Base-by-base conservation (phyloP, 2,329 filamentous ascomycete genomes). In the Penicillium sp. region DNA sequence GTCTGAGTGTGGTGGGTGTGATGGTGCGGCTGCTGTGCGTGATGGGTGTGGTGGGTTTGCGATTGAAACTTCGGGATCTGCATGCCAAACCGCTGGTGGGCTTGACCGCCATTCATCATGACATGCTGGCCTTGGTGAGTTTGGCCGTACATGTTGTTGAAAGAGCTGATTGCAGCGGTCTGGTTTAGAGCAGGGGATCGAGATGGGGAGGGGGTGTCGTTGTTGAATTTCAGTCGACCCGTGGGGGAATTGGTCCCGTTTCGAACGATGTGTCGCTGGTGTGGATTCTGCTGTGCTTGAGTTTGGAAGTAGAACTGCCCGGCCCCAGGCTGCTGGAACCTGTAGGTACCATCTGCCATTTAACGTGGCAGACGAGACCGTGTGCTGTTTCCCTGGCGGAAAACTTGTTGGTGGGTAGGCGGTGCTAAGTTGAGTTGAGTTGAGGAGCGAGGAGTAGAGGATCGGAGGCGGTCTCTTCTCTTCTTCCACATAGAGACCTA, bases 301-400 rank as follows among this genome's bases (percentile, higher is more conserved):
- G 70, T 64, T 66, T 72, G 68, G 56, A 74, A 75, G 63, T 70
- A 75, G 60, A 74, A 76, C 62, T 73, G 74, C 69, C 74, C 74
- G 71, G 73, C 72, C 69, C 73, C 74, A 75, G 74, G 72, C 72
- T 76, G 74, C 69, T 76, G 74, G 73, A 75, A 77, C 70, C 75
- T 73, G 71, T 75, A 77, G 69, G 72, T 72, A 76, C 74, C 75
- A 77, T 77, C 75, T 75, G 75, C 75, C 75, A 77, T 77, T 72
- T 76, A 76, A 72, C 71, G 72, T 67, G 72, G 72, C 70, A 73
- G 69, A 72, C 61, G 69, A 70, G 66, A 72, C 70, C 69, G 66
- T 61, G 64, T 56, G 57, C 65, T 66, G 58, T 62, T 64, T 63
- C 59, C 58, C 58, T 65, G 63, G 49, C 51, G 56, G 52, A 53